Base-by-base conservation (phyloP, 805 yeast genomes). In the Candida arabinofermentans region DNA sequence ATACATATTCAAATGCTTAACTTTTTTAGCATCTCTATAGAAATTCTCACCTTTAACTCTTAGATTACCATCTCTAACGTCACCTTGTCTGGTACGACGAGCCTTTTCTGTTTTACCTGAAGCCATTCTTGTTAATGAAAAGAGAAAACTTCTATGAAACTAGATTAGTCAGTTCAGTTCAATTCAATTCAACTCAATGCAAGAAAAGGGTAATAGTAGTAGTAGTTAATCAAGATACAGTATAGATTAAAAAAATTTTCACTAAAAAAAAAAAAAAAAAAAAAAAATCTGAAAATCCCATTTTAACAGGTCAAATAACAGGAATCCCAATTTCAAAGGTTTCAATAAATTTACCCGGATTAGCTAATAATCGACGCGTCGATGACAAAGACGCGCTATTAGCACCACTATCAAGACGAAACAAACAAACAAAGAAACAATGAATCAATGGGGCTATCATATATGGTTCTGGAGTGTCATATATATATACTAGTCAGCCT, bases 1-100 rank as follows among this genome's bases (percentile, higher is more conserved):
- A 71, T 89, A 91, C 98, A 91, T 91, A 61, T 80, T 85, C 58
- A 93, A 72, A 62, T 80, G 87, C 64, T 86, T 83, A 45, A 90
- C 96, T 60, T 86, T 86, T 61, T 89, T 88, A 40, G 96, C 91
- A 78, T 90, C 97, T 56, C 88, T 71, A 70, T 91, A 91, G 66
- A 91, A 91, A 71, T 91, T 91, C 67, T 91, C 99, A 58, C 99
- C 99, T 63, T 91, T 91, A 39, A 87, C 95, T 48, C 95, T 81
- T 43, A 93, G 75, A 57, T 91, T 91, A 23, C 96, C 96, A 64
- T 86, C 96, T 57, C 87, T 77, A 53, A 79, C 72, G 54, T 83
- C 86, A 41, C 83, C 83, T 61, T 89, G 86, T 59, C 96, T 84
- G 43, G 74, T 73, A 60, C 96, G 79, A 70, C 99, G 83, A 57